Evolutionary conservation across 2,329 filamentous ascomycete species (phyloP).

Genomic region (Akanthomyces muscarius): DNA sequence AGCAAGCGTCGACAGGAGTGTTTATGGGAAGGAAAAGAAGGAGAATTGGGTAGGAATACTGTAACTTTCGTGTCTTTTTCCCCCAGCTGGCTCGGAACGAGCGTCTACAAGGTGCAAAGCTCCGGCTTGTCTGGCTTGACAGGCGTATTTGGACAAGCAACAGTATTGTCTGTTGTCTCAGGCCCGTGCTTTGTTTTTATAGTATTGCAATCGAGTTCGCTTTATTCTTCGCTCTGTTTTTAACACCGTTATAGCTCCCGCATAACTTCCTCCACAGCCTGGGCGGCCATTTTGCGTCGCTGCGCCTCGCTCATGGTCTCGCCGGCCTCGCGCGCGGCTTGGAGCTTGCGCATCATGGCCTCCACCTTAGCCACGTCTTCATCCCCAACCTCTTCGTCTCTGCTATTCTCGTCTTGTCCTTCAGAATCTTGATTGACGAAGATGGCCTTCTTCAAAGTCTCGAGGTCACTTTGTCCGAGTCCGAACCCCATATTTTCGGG

Average conservation of each 20-base stretch:
- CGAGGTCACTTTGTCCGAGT: conserved; percentile 50
- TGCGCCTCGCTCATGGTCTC: conserved; percentile 58
- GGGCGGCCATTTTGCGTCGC: conserved; percentile 55
- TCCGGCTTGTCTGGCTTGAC: too few species aligned
- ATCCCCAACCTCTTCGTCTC: conserved; percentile 39
- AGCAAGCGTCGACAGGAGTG: too few species aligned
- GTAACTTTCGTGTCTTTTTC: too few species aligned
- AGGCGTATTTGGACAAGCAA: too few species aligned
- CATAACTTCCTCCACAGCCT: conserved; percentile 63
- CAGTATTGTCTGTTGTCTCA: background rate
- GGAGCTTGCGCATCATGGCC: conserved; percentile 60
- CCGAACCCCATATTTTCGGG: conserved; percentile 49
- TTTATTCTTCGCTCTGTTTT: background rate
- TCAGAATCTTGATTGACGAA: conserved; percentile 31
- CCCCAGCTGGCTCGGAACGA: too few species aligned
- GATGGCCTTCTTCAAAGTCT: conserved; percentile 49
- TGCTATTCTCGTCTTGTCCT: conserved; percentile 11
- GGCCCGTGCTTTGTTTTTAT: background rate
- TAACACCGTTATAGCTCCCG: conserved; percentile 43
- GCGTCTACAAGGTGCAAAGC: too few species aligned
- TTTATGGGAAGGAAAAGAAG: too few species aligned
- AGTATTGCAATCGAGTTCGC: background rate
- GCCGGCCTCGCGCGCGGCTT: conserved; percentile 56
- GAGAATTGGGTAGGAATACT: too few species aligned
- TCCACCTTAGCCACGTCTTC: conserved; percentile 58